Base-by-base conservation (phyloP, 495 filamentous ascomycete genomes). In the Clavariopsis aquatica region DNA sequence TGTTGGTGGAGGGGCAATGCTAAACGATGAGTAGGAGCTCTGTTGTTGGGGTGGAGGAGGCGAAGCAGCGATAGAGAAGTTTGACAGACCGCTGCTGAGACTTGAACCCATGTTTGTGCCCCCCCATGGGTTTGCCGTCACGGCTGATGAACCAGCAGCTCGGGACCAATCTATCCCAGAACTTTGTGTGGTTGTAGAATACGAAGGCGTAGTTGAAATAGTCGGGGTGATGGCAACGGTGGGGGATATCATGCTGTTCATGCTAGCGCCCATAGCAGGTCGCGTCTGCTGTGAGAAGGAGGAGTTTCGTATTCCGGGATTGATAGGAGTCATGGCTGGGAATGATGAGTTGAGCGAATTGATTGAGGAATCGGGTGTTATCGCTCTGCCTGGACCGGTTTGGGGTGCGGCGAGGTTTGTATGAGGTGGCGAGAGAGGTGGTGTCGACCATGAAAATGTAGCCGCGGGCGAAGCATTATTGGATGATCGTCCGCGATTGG, bases 341-440 rank as follows among this genome's bases (percentile, higher is more conserved):
- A 80, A 76, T 17, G 84, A 73, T 13, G 82, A 77, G 29, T 82
- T 78, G 46, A 84, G 81, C 5, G 76, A 72, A 58, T 71, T 79
- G 27, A 84, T 55, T 41, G 78, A 79, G 49, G 77, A 78, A 66
- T 85, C 82, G 13, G 82, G 82, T 5, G 82, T 84, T 20, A 70
- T 71, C 15, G 70, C 41, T 23, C 70, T 58, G 10, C 57, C 34
- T 6, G 47, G 19, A 2, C 20, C 36, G 5, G 2, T 27, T 20
- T 53, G 60, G 1, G 68, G 51, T 23, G 62, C 49, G 2, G 70
- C 20, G 20, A 68, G 57, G 20, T 53, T 62, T 9, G 60, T 49
- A 15, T 68, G 31, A 15, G 56, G 65, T 15, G 71, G 36, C 15
- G 62, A 49, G 15, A 53, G 12, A 1, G 64, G 68, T 31, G 70